Base-by-base conservation (phyloP, 2,329 filamentous ascomycete genomes). In the Penicillium sp. region DNA sequence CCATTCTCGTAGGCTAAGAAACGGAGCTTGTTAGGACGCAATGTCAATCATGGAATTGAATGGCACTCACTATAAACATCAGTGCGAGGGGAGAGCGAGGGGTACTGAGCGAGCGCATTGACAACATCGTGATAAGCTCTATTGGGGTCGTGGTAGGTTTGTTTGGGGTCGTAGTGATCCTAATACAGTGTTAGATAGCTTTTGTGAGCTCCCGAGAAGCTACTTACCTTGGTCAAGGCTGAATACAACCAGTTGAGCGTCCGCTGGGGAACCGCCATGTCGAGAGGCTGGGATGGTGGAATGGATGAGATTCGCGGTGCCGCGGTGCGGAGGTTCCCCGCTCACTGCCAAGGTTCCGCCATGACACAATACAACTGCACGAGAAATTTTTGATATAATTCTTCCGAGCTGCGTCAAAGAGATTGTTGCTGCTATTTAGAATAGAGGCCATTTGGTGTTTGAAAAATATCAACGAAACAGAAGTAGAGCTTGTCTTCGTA, bases 231-330 rank as follows among this genome's bases (percentile, higher is more conserved):
- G 43, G 89, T 91, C 57, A 98, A 79, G 55, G 96, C 88, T 77
- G 91, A 95, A 78, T 96, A 96, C 6, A 98, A 87, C 93, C 93
- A 98, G 78, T 92, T 93, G 70, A 98, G 83, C 60, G 96, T 89
- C 78, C 92, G 90, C 76, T 96, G 92, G 69, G 91, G 89, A 72
- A 96, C 90, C 67, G 88, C 86, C 65, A 66, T 69, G 59, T 43
- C 62, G 60, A 51, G 45, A 50, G 58, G 57, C 48, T 37, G 50
- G 39, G 19, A 31, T 50, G 53, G 45, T 31, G 44, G 56, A 50
- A 48, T 43, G 50, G 25, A 49, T 52, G 57, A 47, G 50, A 19
- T 33, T 33, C 26, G 47, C 53, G 51, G 59, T 48, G 19, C 19
- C 26, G 47, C 53, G 51, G 27, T 29, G 27, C 27, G 27, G 27